These are phyloP conservation scores for Macrophomina pseudophaseolina DNA, from an alignment of 2,329 filamentous ascomycete species.

Conservation along the genomic window DNA sequence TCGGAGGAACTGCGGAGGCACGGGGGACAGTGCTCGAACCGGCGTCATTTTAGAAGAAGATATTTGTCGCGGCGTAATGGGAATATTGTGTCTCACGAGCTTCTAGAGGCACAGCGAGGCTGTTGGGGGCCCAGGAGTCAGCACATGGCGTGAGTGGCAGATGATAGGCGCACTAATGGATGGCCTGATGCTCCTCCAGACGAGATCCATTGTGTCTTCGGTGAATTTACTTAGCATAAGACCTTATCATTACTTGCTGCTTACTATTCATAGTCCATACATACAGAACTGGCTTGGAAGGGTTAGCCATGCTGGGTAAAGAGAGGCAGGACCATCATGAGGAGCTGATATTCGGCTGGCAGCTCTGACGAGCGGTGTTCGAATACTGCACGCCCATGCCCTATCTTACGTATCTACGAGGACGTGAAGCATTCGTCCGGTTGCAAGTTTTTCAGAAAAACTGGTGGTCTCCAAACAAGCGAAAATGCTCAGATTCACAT, in stretches of 20 bases:
- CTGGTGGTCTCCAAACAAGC: no score
- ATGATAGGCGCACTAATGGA: not conserved
- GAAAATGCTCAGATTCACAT: no score
- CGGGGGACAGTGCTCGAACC: not conserved
- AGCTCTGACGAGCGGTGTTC: no score
- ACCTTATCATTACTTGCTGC: not conserved
- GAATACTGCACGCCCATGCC: no score
- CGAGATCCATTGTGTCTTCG: not conserved
- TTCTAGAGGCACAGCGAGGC: not conserved
- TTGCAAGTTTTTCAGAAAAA: no score
- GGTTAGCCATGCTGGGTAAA: not conserved
- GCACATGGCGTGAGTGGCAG: not conserved
- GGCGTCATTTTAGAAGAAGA: not conserved
- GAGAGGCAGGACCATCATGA: not conserved
- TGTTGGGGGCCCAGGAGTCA: not conserved
- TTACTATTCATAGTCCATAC: not conserved
- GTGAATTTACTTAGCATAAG: not conserved
- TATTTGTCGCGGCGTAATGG: not conserved
- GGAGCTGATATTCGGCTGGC: not conserved
- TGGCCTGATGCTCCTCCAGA: not conserved
- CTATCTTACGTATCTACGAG: no score
- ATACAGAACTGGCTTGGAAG: not conserved
- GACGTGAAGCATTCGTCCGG: no score
- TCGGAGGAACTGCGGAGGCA: conserved; percentile 13
- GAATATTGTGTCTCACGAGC: not conserved